These are phyloP conservation scores for Agarophyton chilense DNA, from an alignment of 23 red algal species.

Conservation along the genomic window DNA sequence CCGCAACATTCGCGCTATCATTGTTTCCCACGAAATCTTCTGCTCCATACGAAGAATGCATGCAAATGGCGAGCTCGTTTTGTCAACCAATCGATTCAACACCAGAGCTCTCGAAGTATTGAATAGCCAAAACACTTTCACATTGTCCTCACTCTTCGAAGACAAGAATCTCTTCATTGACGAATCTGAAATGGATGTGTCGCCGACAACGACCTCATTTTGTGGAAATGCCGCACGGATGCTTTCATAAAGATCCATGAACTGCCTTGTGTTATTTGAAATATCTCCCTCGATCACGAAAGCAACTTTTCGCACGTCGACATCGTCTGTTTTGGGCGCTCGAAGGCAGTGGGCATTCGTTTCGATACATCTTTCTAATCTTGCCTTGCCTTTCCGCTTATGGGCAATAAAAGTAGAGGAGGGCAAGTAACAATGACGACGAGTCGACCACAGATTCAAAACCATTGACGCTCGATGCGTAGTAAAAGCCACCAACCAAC, in stretches of 20 bases:
- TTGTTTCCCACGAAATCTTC: slow-evolving; percentile 19
- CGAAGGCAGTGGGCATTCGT: neutral
- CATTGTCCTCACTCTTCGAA: neutral
- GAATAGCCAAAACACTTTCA: neutral
- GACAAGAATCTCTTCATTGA: neutral
- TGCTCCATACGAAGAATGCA: neutral
- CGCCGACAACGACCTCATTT: slow-evolving; percentile 4
- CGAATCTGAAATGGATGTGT: neutral
- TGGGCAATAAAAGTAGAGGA: neutral
- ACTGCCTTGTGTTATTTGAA: neutral
- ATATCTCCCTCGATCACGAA: neutral
- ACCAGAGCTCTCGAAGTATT: neutral
- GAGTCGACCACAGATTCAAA: neutral
- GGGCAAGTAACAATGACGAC: neutral
- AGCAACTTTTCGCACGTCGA: neutral
- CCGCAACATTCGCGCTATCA: slow-evolving; percentile 16
- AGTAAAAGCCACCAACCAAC: neutral
- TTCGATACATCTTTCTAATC: neutral
- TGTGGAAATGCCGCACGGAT: slow-evolving; percentile 16
- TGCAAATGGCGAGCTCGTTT: neutral
- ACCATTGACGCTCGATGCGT: neutral
- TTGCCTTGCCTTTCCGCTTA: neutral
- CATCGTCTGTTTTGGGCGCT: neutral
- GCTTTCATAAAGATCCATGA: slow-evolving; percentile 13
- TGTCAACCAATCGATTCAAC: neutral